Evolutionary conservation across 768 basidiomycete genomes (phyloP).

Genomic region (Mycena rebaudengoi): DNA sequence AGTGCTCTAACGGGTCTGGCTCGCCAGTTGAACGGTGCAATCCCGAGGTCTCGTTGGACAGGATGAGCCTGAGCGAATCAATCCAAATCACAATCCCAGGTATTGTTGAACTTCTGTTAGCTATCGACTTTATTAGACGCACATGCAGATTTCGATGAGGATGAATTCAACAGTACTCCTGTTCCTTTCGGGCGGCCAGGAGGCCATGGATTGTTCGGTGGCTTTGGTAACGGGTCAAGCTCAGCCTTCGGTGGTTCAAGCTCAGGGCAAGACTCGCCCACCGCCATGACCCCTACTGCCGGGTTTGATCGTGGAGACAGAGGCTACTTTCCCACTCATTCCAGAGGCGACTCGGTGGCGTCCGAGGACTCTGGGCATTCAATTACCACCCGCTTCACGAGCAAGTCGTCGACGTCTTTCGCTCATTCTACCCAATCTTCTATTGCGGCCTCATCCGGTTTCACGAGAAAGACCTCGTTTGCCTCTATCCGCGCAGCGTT

Average conservation of each 20-base stretch:
- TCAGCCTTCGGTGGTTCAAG: conserved; percentile 48
- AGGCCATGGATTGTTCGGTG: conserved; percentile 42
- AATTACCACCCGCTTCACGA: conserved; percentile 56
- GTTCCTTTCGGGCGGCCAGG: conserved; percentile 76
- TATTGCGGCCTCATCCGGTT: conserved; percentile 66
- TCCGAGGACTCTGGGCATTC: conserved; percentile 82
- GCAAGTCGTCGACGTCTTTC: conserved; percentile 62
- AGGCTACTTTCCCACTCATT: conserved; percentile 71
- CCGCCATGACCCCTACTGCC: conserved; percentile 59
- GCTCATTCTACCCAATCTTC: conserved; percentile 80
- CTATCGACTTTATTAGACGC: conserved; percentile 16
- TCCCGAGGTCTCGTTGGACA: neutral
- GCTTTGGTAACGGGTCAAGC: conserved; percentile 35
- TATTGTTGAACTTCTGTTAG: conserved; percentile 28
- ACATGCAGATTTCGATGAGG: conserved; percentile 78
- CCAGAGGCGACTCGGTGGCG: conserved; percentile 79
- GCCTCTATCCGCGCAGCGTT: conserved; percentile 90
- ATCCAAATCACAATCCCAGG: conserved; percentile 76
- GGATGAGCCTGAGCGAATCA: conserved; percentile 43
- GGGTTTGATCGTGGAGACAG: conserved; percentile 55
- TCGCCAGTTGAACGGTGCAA: too few species aligned
- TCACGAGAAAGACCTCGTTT: conserved; percentile 85
- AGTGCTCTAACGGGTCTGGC: conserved; percentile 21
- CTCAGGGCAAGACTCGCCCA: conserved; percentile 75
- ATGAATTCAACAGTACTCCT: conserved; percentile 67